Evolutionary conservation across 1,284 basidiomycete genomes (phyloP).

Genomic region (Ustilago curta): DNA sequence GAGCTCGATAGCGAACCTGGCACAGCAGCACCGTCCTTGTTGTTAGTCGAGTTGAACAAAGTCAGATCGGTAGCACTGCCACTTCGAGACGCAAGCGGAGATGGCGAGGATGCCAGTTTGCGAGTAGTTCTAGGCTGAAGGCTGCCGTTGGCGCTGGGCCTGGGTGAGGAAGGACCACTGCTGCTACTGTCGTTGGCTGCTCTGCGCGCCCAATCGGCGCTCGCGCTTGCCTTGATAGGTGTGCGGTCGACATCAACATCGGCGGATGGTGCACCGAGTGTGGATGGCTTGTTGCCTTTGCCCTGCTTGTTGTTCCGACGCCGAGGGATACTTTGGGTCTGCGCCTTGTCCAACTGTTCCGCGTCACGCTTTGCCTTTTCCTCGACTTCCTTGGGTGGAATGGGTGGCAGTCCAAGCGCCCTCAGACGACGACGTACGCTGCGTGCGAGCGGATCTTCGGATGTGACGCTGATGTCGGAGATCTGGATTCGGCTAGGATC

Average conservation of each 20-base stretch:
- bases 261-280: slow-evolving; percentile 12
- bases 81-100: slow-evolving; percentile 41
- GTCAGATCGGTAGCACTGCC: slow-evolving; percentile 36
- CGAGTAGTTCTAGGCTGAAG: slow-evolving; percentile 13
- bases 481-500: slow-evolving; percentile 97
- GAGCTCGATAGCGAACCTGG: slow-evolving; percentile 18
- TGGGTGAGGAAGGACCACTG: slow-evolving; percentile 25
- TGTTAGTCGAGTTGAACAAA: slow-evolving; percentile 12
- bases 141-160: slow-evolving; percentile 2
- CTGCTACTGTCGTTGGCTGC: slow-evolving; percentile 17
- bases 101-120: slow-evolving; percentile 31
- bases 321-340: slow-evolving; percentile 2
- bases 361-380: slow-evolving; percentile 33
- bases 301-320: slow-evolving; percentile 13
- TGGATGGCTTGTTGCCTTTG: slow-evolving; percentile 19
- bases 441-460: slow-evolving; percentile 94
- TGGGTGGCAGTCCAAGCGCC: slow-evolving; percentile 57
- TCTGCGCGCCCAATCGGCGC: slow-evolving; percentile 17
- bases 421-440: slow-evolving; percentile 86
- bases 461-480: slow-evolving; percentile 88
- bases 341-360: slow-evolving; percentile 37
- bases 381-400: slow-evolving; percentile 54
- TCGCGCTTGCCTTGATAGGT: slow-evolving; percentile 34
- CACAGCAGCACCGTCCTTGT: slow-evolving; percentile 6
- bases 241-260: slow-evolving; percentile 27